Base-by-base conservation (phyloP, 768 basidiomycete species). In the Boletus sensibilis region DNA sequence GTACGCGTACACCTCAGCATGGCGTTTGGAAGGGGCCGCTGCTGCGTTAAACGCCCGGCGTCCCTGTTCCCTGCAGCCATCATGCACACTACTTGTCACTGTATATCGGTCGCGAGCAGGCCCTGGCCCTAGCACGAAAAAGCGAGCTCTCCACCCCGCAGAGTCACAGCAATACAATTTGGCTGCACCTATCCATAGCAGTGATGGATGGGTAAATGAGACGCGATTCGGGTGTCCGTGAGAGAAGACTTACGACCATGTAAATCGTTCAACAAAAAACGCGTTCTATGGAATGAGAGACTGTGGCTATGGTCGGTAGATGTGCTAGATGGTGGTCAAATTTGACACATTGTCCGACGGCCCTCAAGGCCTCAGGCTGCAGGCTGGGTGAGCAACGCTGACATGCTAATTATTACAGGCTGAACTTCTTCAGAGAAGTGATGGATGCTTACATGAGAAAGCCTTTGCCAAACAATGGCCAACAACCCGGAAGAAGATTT, bases 401-500 rank as follows among this genome's bases (percentile, higher is more conserved):
- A n/a, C n/a, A n/a, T n/a, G n/a, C n/a, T n/a, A n/a, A n/a, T n/a
- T n/a, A n/a, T n/a, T n/a, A n/a, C n/a, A n/a, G n/a, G n/a, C n/a
- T n/a, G n/a, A n/a, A n/a, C n/a, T n/a, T n/a, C n/a, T n/a, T n/a
- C n/a, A n/a, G n/a, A n/a, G n/a, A n/a, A n/a, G n/a, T n/a, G n/a
- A n/a, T 27, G 25, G 25, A 14, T 25, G 23, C n/a, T 48, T 34
- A 48, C 5, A 34, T 50, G 39, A 31, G 6, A 2, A 42, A 31
- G 38, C 9, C 13, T 45, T 53, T 34, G 44, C 43, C 56, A 68
- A 68, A 69, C 18, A 69, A 31, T 5, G 14, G 18, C 57, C 52
- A 67, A 67, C 50, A 66, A 45, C n/a, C 5, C 10, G 13, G 46
- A 23, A 27, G 29, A 48, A 53, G 50, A 64, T 45, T 58, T 64